Evolutionary conservation across 768 basidiomycete species (phyloP), one percentile per base, ranked within the genome.

Genomic region (Panaeolus cyanescens): DNA sequence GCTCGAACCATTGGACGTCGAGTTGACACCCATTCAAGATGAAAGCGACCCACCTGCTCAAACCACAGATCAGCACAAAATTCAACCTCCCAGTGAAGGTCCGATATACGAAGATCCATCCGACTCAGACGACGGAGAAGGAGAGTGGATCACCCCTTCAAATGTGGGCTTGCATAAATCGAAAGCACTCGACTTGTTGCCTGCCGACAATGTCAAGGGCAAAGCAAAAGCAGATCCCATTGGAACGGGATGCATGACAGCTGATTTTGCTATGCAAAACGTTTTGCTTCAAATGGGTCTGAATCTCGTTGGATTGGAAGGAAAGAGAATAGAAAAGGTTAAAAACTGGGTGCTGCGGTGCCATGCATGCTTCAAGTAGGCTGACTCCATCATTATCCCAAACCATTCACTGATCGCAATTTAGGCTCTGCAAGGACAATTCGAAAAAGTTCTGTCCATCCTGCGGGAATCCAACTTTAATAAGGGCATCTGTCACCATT

Each of bases 181-280:
- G 9, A 85, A 87, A 13, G 93, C 92, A 30, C 83, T 96, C 36
- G 86, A 95, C 22, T 82, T 97, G 34, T 81, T 96, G 31, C 91
- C 95, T 3, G 79, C 83, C 20, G 74, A 75, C n/a, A 75, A 71
- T 17, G 65, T 67, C 10, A 77, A 76, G 53, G 67, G 76, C 60
- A 77, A 78, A 65, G 68, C 79, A 67, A 72, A 79, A 39, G 72
- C 80, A 17, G 76, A 79, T 45, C 36, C 65, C 0, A 67, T 96
- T 50, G 81, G 80, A 56, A 87, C 85, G 5, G 97, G 95, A 17
- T 97, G 96, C 72, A 95, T 99, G 92, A 99, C 97, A 8, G 93
- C 93, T 20, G 97, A 99, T 83, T 99, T 95, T 73, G 97, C 97
- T 17, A 97, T 99, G 89, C 97, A 99, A 76, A 99, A 99, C 69